These are phyloP conservation scores for Penicillium argentinense DNA, from an alignment of 495 filamentous ascomycete species.

Conservation along the genomic window DNA sequence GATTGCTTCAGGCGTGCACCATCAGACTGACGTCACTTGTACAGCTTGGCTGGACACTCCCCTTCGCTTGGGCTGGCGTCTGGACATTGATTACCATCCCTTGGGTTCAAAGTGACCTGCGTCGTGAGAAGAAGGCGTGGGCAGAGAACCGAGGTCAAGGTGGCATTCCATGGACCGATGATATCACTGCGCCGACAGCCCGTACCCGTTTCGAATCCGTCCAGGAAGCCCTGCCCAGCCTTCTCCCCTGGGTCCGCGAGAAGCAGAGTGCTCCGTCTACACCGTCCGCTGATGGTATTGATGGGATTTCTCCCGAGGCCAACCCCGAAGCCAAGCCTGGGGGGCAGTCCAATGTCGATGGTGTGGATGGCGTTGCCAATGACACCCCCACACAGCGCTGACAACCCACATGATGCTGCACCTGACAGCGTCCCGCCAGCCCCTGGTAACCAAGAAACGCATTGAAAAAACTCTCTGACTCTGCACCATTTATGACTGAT, in stretches of 20 bases:
- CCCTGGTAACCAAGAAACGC: neutral
- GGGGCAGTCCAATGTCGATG: neutral
- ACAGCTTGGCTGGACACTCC: constrained; percentile 63
- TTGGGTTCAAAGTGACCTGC: constrained; percentile 64
- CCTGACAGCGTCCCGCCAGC: neutral
- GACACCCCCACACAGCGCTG: neutral
- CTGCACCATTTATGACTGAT: constrained; percentile 13
- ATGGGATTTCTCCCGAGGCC: neutral
- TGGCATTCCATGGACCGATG: constrained; percentile 41
- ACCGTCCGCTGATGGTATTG: constrained; percentile 14
- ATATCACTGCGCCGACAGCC: constrained; percentile 36
- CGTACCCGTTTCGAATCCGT: constrained; percentile 45
- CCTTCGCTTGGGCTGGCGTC: constrained; percentile 65
- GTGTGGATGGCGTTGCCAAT: neutral
- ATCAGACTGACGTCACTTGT: constrained; percentile 12
- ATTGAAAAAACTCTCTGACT: neutral
- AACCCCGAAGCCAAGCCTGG: constrained; percentile 4
- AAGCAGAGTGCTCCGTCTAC: constrained; percentile 30
- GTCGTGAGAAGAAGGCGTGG: constrained; percentile 65
- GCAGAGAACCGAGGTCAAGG: constrained; percentile 37
- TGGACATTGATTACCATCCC: constrained; percentile 67
- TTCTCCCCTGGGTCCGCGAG: constrained; percentile 35
- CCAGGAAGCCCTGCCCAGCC: constrained; percentile 30
- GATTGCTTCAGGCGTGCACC: neutral
- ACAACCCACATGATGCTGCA: neutral